Percentiles rank a stretch among this genome's conserved stretches.
Evolutionary conservation across 495 filamentous ascomycete genomes (phyloP).

Genomic region (Umbilicaria muhlenbergii): DNA sequence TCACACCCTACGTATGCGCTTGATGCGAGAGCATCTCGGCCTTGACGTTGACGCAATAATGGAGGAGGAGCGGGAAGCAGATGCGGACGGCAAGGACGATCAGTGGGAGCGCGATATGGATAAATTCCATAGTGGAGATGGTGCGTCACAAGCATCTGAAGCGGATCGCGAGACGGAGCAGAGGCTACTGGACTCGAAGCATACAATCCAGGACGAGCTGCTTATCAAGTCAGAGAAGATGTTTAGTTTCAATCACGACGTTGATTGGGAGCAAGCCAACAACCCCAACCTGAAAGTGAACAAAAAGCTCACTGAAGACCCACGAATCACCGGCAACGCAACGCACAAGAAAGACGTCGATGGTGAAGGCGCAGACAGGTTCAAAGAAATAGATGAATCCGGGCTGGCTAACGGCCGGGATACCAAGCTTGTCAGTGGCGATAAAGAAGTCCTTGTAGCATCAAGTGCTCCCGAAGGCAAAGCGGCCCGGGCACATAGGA

Average conservation of each 20-base stretch:
- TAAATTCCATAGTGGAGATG: conserved; percentile 29
- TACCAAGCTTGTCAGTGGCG: conserved; percentile 41
- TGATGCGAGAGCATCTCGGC: conserved; percentile 96
- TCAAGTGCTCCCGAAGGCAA: conserved; percentile 45
- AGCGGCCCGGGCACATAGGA: conserved; percentile 33
- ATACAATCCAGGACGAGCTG: conserved; percentile 44
- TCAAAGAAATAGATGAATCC: conserved; percentile 39
- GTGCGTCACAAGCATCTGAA: conserved; percentile 14
- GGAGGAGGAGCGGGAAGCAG: conserved; percentile 49
- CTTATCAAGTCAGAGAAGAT: conserved; percentile 42
- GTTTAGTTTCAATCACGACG: conserved; percentile 75
- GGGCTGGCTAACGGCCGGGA: conserved; percentile 48
- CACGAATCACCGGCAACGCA: conserved; percentile 44
- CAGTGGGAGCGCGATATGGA: conserved; percentile 35
- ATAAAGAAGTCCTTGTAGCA: conserved; percentile 48
- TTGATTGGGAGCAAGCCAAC: conserved; percentile 49
- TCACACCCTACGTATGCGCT: conserved; percentile 77
- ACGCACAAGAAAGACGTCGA: conserved; percentile 60
- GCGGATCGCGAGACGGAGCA: conserved; percentile 27
- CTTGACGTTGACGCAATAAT: conserved; percentile 84
- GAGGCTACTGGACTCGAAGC: conserved; percentile 38
- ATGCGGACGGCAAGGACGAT: conserved; percentile 3
- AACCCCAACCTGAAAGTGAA: conserved; percentile 45
- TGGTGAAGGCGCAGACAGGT: conserved; percentile 58
- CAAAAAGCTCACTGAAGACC: conserved; percentile 45